Evolutionary conservation across 2,329 filamentous ascomycete genomes (phyloP), one percentile per base, ranked within the genome.

Genomic region (Neofusicoccum cordaticola): DNA sequence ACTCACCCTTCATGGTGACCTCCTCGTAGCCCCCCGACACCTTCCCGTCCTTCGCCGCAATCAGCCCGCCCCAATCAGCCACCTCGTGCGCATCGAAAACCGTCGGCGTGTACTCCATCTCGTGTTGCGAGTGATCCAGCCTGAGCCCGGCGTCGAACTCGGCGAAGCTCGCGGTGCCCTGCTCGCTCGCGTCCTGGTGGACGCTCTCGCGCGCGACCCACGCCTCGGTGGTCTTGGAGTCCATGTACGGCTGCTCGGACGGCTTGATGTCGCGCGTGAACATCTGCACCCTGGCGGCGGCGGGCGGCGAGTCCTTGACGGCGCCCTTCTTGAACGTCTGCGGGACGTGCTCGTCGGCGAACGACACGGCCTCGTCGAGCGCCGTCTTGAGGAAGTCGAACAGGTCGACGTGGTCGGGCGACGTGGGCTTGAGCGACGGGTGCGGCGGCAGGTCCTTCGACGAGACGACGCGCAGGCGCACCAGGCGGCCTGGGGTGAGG

Each of bases 121-220:
- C 87, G 52, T 85, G 80, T 70, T 79, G 74, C 42, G 81, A 83
- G 72, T 89, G 87, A 42, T 84, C 75, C 42, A 84, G 80, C 69
- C 87, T 85, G 73, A 92, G 83, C 67, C 81, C 82, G 39, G 74
- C 74, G 42, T 83, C 80, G 73, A 92, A 90, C 74, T 92, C 89
- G 0, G 77, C 78, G 84, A 87, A 91, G 51, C 72, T 79, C 9
- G 88, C 89, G 0, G 87, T 87, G 8, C 85, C 83, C 27, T 70
- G 70, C 44, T 75, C 77, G 17, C 79, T 76, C 5, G 74, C 77
- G 70, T 89, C 82, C 65, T 79, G 78, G 72, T 92, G 90, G 47
- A 84, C 76, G 72, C 86, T 90, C 50, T 82, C 82, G 64, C 90
- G 83, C 45, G 85, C 85, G 62, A 83, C 84, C 90, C 90, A 92